phyloP scores from a whole-genome alignment of 139 green algal genomes.

The Desmodesmus armatus region DNA sequence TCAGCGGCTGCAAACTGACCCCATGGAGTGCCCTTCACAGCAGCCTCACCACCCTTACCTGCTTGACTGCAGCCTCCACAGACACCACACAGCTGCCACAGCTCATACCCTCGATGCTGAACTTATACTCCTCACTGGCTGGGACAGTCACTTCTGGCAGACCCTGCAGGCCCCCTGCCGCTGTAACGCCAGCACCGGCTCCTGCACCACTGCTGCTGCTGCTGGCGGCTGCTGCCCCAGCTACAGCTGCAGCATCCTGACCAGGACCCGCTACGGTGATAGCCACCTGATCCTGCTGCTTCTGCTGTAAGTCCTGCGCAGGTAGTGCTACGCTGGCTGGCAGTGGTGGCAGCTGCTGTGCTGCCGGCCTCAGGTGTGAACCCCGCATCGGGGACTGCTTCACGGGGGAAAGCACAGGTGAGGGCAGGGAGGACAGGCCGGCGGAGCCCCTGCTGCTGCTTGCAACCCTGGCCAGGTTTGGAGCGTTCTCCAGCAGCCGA shows the following conservation, averaged over 20 bases:
- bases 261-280: not conserved
- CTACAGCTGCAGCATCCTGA: not conserved
- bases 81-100: conserved; percentile 65
- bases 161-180: no score
- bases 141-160: no score
- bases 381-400: not conserved
- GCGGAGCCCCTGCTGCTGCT: not conserved
- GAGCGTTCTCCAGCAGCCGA: conserved; percentile 1
- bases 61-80: conserved; percentile 76
- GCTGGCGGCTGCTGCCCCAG: not conserved
- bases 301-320: not conserved
- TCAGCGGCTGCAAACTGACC: no score
- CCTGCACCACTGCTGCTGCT: conserved; percentile 2
- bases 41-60: conserved; percentile 1
- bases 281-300: conserved; percentile 27
- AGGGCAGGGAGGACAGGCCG: no score
- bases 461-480: not conserved
- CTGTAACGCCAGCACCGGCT: conserved; percentile 1
- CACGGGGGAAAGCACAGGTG: not conserved
- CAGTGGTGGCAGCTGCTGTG: not conserved
- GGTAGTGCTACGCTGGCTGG: not conserved
- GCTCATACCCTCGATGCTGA: conserved; percentile 39
- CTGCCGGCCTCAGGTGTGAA: not conserved
- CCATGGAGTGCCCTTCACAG: no score
- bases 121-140: no score